Base-by-base conservation (phyloP, 1,284 basidiomycete genomes). In the Coniferiporia weirii region DNA sequence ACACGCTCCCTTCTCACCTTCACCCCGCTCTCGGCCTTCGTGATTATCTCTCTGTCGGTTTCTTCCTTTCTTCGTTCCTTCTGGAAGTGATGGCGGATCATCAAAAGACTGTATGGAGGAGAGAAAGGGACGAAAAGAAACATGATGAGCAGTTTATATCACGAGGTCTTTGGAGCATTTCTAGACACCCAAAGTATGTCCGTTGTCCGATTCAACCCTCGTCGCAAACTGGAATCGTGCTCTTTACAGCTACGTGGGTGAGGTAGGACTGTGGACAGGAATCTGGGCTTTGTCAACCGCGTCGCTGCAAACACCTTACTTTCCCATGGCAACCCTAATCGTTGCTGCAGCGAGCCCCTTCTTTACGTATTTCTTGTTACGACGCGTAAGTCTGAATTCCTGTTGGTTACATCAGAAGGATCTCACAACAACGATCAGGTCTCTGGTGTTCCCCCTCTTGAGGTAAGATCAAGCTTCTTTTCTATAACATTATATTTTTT, bases 131-230 rank as follows among this genome's bases (percentile, higher is more conserved):
- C n/a, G 75, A 73, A 10, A 87, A 87, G 66, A 73, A 84, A 64
- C 89, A 93, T 67, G 79, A 87, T 48, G 86, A 92, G 66, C 78
- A 82, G 66, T 92, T 93, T 68, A 87, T 93, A 65, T 79, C 77
- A 4, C 75, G 73, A 34, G 90, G 91, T 0, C 71, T 91, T 9
- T 93, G 90, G 89, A 74, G 79, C 44, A 71, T 84, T 60, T 86
- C 82, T 62, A 74, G 91, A 38, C 90, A 92, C 66, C 89, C 89
- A 38, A 92, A 91, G 87, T 89, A 70, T 52, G 79, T 71, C 15
- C 38, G 9, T 53, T 49, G 9, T 35, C 13, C 46, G 47, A 59
- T 34, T 38, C 56, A 17, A 15, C 52, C 27, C 12, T 2, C 49
- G 52, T 36, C 13, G 49, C 13, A 54, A 44, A 12, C 20, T 38